Evolutionary conservation across 768 basidiomycete genomes (phyloP).

Genomic region (Termitomyces heimii): DNA sequence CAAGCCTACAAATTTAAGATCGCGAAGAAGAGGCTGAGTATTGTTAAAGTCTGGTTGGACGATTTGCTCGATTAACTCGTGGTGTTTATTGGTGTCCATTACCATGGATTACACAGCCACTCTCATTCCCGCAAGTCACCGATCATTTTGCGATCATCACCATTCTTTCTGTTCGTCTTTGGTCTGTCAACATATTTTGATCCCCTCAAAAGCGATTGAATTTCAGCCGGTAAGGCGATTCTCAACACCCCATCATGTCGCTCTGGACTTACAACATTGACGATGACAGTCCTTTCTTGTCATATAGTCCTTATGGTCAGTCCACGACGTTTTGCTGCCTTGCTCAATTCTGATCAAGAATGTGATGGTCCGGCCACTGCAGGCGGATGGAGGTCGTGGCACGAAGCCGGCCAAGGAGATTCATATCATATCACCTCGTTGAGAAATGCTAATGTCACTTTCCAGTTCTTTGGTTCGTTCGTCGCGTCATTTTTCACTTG

Average conservation of each 20-base stretch:
- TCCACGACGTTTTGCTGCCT: background rate
- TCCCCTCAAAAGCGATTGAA: background rate
- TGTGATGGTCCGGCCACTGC: background rate
- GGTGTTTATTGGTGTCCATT: slow-evolving; percentile 28
- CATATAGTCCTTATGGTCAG: slow-evolving; percentile 14
- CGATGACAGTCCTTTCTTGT: slow-evolving; percentile 14
- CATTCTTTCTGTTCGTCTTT: background rate
- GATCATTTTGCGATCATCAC: slow-evolving; percentile 1
- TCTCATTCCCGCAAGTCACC: background rate
- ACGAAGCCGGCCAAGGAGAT: slow-evolving; percentile 9
- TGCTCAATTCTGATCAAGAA: background rate
- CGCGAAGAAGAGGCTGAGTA: slow-evolving; percentile 38
- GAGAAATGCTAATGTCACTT: slow-evolving; percentile 10
- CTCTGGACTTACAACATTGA: slow-evolving; percentile 17
- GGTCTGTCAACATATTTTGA: background rate
- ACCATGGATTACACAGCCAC: slow-evolving; percentile 11
- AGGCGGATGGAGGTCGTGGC: slow-evolving; percentile 13
- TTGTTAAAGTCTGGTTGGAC: slow-evolving; percentile 35
- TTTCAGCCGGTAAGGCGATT: slow-evolving; percentile 5
- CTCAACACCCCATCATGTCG: slow-evolving; percentile 9
- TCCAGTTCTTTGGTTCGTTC: slow-evolving; percentile 13
- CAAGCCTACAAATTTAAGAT: slow-evolving; percentile 50
- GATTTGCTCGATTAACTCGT: slow-evolving; percentile 39
- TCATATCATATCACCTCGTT: slow-evolving; percentile 13
- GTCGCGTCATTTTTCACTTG: background rate